A percentile compares a stretch with the other conserved stretches of the same genome.
phyloP scores from a whole-genome alignment of 768 basidiomycete genomes.

The Cyathus striatus region DNA sequence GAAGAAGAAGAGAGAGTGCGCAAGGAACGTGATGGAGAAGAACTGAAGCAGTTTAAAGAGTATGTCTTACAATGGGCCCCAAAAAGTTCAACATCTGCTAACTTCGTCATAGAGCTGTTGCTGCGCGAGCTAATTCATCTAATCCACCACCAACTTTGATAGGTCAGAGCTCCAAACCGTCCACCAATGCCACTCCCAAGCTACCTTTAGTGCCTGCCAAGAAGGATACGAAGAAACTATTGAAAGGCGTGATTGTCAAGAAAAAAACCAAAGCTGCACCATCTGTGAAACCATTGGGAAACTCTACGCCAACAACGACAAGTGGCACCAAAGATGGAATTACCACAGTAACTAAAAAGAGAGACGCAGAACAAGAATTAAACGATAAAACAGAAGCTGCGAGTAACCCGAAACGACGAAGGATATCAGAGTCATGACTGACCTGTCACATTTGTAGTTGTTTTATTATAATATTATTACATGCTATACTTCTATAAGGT shows the following conservation, averaged over 20 bases:
- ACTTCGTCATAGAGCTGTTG: slow-evolving; percentile 44
- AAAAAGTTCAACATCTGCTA: not conserved
- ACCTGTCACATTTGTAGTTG: no score
- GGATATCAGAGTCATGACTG: slow-evolving; percentile 33
- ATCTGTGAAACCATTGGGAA: not conserved
- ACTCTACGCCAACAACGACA: slow-evolving; percentile 3
- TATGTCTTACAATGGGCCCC: slow-evolving; percentile 27
- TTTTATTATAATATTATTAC: no score
- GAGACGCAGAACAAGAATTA: slow-evolving; percentile 9
- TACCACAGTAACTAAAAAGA: slow-evolving; percentile 9
- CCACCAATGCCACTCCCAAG: slow-evolving; percentile 28
- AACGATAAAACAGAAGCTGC: slow-evolving; percentile 17
- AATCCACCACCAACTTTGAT: slow-evolving; percentile 37
- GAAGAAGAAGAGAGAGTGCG: slow-evolving; percentile 72
- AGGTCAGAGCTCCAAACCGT: slow-evolving; percentile 14
- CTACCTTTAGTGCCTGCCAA: slow-evolving; percentile 30
- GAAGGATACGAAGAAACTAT: slow-evolving; percentile 60
- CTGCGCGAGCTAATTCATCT: slow-evolving; percentile 55
- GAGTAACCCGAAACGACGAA: slow-evolving; percentile 57
- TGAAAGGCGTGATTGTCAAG: slow-evolving; percentile 81
- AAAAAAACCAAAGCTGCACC: slow-evolving; percentile 51
- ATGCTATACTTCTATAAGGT: no score
- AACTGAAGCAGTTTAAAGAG: slow-evolving; percentile 77
- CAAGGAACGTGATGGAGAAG: slow-evolving; percentile 71
- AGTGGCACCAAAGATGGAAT: slow-evolving; percentile 10